A percentile compares a stretch with the other conserved stretches of the same genome.
Evolutionary conservation across 164 flowering plant genomes (phyloP).

Genomic region (Euptelea pleiosperma): DNA sequence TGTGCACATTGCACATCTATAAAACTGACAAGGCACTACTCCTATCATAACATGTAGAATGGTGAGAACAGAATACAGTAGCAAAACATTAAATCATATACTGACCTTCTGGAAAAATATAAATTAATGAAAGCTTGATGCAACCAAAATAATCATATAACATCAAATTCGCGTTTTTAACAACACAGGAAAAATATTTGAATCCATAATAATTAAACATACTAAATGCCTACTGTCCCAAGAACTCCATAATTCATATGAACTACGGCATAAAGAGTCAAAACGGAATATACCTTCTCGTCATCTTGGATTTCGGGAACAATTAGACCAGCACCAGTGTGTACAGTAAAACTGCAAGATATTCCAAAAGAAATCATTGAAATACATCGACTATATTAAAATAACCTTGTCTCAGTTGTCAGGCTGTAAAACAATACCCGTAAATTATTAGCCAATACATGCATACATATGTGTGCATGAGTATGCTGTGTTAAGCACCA

Average conservation of each 20-base stretch:
- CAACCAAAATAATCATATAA: not conserved
- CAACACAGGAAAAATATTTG: not conserved
- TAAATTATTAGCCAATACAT: not conserved
- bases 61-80: too few relatives aligned
- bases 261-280: not conserved
- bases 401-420: not conserved
- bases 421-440: not conserved
- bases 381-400: not conserved
- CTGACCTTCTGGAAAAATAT: too few relatives aligned
- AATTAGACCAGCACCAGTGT: slow-evolving; percentile 97
- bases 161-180: not conserved
- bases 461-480: too few relatives aligned
- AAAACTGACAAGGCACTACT: too few relatives aligned
- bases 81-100: too few relatives aligned
- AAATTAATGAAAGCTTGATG: too few relatives aligned
- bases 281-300: slow-evolving; percentile 54
- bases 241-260: not conserved
- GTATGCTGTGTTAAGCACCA: too few relatives aligned
- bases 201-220: not conserved
- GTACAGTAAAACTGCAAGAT: slow-evolving; percentile 72
- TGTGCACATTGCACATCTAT: too few relatives aligned
- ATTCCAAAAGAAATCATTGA: slow-evolving; percentile 3
- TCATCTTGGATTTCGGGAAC: slow-evolving; percentile 87
- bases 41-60: too few relatives aligned
- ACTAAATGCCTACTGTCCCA: not conserved